Evolutionary conservation across 2,329 filamentous ascomycete genomes (phyloP).

Genomic region (Mycosphaerella sp.): DNA sequence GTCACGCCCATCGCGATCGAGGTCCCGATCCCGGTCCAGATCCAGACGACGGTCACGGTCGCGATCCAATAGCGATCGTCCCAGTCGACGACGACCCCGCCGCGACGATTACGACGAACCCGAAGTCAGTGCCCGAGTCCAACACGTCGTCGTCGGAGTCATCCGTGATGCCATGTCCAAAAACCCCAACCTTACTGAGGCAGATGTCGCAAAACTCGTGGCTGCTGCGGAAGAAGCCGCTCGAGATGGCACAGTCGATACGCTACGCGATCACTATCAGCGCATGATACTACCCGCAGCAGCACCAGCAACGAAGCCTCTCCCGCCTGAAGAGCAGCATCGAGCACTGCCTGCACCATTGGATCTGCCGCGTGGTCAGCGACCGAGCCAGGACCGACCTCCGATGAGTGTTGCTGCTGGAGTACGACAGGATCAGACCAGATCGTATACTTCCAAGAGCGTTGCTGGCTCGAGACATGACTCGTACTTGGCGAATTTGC

Average conservation of each 20-base stretch:
- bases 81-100: background rate
- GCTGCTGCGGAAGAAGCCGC: slow-evolving; percentile 38
- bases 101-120: slow-evolving; percentile 7
- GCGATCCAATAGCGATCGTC: slow-evolving; percentile 1
- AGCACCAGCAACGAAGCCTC: background rate
- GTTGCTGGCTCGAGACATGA: background rate
- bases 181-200: slow-evolving; percentile 35
- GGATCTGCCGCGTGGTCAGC: slow-evolving; percentile 3
- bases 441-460: background rate
- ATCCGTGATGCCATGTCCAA: slow-evolving; percentile 40
- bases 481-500: background rate
- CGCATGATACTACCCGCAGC: slow-evolving; percentile 8
- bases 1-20: slow-evolving; percentile 5
- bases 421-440: background rate
- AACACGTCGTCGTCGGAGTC: slow-evolving; percentile 41
- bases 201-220: slow-evolving; percentile 37
- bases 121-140: slow-evolving; percentile 21
- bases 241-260: slow-evolving; percentile 37
- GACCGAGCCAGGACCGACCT: slow-evolving; percentile 1
- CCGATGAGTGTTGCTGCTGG: background rate
- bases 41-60: background rate
- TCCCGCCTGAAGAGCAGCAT: slow-evolving; percentile 2
- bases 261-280: slow-evolving; percentile 30
- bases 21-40: slow-evolving; percentile 9
- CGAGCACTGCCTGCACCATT: background rate